Percentiles rank a stretch among this genome's conserved stretches.
Conservation (phyloP, 148 eudicot species). For the Pharnaceum exiguum region DNA sequence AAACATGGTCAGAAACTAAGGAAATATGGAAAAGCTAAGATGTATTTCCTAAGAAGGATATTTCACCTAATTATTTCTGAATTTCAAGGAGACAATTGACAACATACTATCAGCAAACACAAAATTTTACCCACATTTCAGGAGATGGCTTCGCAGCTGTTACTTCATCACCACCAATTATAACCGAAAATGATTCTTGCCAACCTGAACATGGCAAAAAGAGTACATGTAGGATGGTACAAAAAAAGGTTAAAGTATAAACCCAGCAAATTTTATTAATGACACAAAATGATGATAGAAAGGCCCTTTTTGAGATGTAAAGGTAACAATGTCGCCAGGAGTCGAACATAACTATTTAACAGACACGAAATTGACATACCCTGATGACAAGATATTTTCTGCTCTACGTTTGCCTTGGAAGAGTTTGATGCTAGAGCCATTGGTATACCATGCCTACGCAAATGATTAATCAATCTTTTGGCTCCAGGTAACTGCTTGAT, state of each 20-base stretch:
- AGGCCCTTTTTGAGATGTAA: too few relatives aligned
- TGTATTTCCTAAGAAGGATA: too few relatives aligned
- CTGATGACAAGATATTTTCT: conserved; percentile 60
- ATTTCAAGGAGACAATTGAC: too few relatives aligned
- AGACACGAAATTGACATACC: conserved; percentile 37
- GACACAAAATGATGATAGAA: too few relatives aligned
- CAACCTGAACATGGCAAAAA: conserved; percentile 46
- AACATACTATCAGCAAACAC: too few relatives aligned
- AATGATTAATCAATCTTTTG: conserved; percentile 72
- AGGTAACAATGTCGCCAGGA: too few relatives aligned
- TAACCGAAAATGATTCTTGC: conserved; percentile 75
- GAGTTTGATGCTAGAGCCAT: conserved; percentile 98
- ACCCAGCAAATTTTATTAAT: too few relatives aligned
- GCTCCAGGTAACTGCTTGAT: conserved; percentile 88
- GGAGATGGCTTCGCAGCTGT: conserved; percentile 74
- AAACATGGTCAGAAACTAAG: too few relatives aligned
- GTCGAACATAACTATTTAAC: neutral
- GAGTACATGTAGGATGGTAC: neutral
- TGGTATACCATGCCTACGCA: conserved; percentile 55
- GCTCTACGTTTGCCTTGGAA: conserved; percentile 48
- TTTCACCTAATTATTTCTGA: too few relatives aligned
- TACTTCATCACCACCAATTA: conserved; percentile 85
- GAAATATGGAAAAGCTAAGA: too few relatives aligned
- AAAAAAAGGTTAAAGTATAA: neutral
- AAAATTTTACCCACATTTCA: conserved; percentile 39